Percentiles rank a stretch among this genome's conserved stretches.
These are phyloP conservation scores for Lecanoromycetidae sp. DNA, from an alignment of 2,329 filamentous ascomycete species.

Conservation along the genomic window DNA sequence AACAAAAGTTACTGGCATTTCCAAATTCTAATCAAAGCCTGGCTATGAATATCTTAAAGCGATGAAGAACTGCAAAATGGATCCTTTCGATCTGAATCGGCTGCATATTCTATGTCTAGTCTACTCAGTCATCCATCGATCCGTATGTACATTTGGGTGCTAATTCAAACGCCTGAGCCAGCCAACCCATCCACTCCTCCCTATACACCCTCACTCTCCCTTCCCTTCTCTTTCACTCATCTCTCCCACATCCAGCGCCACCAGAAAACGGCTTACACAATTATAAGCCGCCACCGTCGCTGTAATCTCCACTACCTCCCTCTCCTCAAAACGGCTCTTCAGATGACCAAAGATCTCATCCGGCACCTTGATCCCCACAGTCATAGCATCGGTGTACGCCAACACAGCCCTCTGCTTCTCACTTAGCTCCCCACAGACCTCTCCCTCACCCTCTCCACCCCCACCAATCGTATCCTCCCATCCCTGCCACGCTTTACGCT, in stretches of 20 bases:
- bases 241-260: slow-evolving; percentile 57
- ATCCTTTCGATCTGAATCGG: too few species aligned
- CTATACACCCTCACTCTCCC: neutral
- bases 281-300: slow-evolving; percentile 72
- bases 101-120: too few species aligned
- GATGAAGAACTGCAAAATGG: too few species aligned
- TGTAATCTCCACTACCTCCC: slow-evolving; percentile 70
- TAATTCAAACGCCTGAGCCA: too few species aligned
- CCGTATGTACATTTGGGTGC: too few species aligned
- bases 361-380: slow-evolving; percentile 54
- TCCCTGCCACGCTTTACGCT: slow-evolving; percentile 25
- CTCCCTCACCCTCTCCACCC: slow-evolving; percentile 20
- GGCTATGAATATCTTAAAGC: too few species aligned
- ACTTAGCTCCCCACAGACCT: slow-evolving; percentile 32
- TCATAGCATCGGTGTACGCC: slow-evolving; percentile 74
- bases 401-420: slow-evolving; percentile 57
- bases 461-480: slow-evolving; percentile 23
- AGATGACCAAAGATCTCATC: slow-evolving; percentile 57
- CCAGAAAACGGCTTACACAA: slow-evolving; percentile 71
- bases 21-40: too few species aligned
- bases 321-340: slow-evolving; percentile 50
- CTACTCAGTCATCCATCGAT: too few species aligned
- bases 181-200: too few species aligned
- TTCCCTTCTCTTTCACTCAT: slow-evolving; percentile 23
- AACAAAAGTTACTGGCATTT: too few species aligned